phyloP scores from a whole-genome alignment of 228 moss, liverwort and hornwort species.

The Sphagnum fallax region DNA sequence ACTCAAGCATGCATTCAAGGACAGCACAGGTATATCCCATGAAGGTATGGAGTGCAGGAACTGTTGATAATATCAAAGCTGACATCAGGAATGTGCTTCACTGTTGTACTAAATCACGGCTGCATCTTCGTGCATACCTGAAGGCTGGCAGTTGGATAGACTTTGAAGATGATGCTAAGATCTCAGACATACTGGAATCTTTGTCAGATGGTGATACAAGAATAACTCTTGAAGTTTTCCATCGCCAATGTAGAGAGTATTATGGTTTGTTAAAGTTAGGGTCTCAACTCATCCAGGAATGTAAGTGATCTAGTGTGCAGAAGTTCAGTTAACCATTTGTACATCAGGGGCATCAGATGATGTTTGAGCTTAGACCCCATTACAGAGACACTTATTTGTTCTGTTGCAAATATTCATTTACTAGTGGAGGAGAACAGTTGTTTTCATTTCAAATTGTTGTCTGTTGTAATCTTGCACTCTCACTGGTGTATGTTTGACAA shows the following conservation, averaged over 20 bases:
- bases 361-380: too few species aligned
- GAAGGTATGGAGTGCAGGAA: slow-evolving; percentile 12
- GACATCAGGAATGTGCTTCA: slow-evolving; percentile 9
- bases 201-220: slow-evolving; percentile 8
- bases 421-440: too few species aligned
- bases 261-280: slow-evolving; percentile 8
- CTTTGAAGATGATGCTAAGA: slow-evolving; percentile 5
- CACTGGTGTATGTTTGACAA: too few species aligned
- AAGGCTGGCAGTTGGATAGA: slow-evolving; percentile 11
- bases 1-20: slow-evolving; percentile 6
- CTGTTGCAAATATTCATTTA: too few species aligned
- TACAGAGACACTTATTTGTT: too few species aligned
- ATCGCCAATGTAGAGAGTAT: slow-evolving; percentile 8
- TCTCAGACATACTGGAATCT: slow-evolving; percentile 8
- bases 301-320: neutral
- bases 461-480: too few species aligned
- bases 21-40: slow-evolving; percentile 9
- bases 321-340: too few species aligned
- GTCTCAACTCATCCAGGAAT: slow-evolving; percentile 3
- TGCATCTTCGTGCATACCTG: slow-evolving; percentile 6
- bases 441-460: too few species aligned
- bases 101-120: slow-evolving; percentile 6
- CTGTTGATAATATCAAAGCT: slow-evolving; percentile 10
- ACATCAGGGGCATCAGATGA: too few species aligned
- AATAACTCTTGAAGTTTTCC: slow-evolving; percentile 6